phyloP scores from a whole-genome alignment of 164 flowering plant genomes.

The Buxus sempervirens region DNA sequence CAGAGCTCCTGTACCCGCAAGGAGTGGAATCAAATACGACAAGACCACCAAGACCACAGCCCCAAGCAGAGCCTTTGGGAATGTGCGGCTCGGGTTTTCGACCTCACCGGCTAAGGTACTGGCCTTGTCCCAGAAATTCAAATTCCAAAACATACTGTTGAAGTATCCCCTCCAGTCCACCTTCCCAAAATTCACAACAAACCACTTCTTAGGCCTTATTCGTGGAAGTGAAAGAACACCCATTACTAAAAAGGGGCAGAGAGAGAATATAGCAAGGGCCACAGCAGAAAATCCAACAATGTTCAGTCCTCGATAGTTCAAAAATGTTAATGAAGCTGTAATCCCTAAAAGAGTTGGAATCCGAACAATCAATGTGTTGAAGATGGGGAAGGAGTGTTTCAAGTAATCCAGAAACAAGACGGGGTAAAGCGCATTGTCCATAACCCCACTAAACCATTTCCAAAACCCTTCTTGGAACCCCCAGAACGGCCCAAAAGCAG shows the following conservation, averaged over 20 bases:
- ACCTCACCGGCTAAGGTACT: conserved; percentile 89
- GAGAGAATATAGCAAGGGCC: conserved; percentile 64
- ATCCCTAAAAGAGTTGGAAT: conserved; percentile 70
- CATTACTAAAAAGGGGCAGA: conserved; percentile 70
- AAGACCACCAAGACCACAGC: conserved; percentile 67
- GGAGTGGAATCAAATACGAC: conserved; percentile 75
- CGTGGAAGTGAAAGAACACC: conserved; percentile 60
- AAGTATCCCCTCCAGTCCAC: conserved; percentile 86
- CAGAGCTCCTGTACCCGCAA: conserved; percentile 86
- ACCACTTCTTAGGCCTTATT: conserved; percentile 53
- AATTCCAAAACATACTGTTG: conserved; percentile 86
- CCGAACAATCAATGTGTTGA: conserved; percentile 43
- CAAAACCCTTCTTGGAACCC: conserved; percentile 92
- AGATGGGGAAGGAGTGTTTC: conserved; percentile 68
- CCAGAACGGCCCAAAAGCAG: conserved; percentile 93
- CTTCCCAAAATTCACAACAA: conserved; percentile 50
- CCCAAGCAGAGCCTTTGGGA: conserved; percentile 75
- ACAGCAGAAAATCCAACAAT: conserved; percentile 81
- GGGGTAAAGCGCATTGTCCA: conserved; percentile 90
- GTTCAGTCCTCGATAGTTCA: conserved; percentile 75
- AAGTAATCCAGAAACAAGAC: conserved; percentile 83
- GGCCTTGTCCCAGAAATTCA: conserved; percentile 94
- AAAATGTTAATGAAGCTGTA: conserved; percentile 64
- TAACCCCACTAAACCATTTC: conserved; percentile 95
- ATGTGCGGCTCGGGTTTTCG: conserved; percentile 60